These are phyloP conservation scores for Eimeria acervulina DNA, from an alignment of 169 alveolate species.

Conservation along the genomic window DNA sequence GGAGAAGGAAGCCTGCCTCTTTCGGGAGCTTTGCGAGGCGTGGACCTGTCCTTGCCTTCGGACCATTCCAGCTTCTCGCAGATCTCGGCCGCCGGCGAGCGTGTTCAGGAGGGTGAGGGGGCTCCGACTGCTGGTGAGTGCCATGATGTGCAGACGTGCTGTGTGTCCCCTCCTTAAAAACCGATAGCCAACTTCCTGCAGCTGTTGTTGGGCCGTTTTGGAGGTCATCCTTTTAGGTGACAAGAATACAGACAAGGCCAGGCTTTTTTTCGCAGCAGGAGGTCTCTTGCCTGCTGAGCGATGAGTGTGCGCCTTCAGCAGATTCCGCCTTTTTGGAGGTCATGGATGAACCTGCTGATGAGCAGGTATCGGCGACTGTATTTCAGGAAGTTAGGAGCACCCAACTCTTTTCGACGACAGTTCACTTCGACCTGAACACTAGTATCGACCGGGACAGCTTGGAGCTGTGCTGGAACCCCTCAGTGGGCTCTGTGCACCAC, in stretches of 20 bases:
- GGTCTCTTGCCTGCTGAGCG: neutral
- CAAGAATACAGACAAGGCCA: too few species aligned
- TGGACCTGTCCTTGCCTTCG: conserved; percentile 41
- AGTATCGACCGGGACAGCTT: neutral
- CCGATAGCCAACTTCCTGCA: neutral
- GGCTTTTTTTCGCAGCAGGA: neutral
- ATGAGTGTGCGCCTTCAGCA: conserved; percentile 3
- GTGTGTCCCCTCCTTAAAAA: neutral
- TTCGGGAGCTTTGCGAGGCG: neutral
- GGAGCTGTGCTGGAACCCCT: conserved; percentile 65
- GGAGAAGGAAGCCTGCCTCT: conserved; percentile 52
- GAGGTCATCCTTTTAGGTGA: too few species aligned
- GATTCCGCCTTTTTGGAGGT: neutral
- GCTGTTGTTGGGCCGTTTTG: neutral
- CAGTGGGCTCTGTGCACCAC: conserved; percentile 27
- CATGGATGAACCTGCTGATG: neutral
- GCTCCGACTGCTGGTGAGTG: neutral
- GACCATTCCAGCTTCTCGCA: conserved; percentile 15
- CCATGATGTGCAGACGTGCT: neutral
- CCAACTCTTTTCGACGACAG: neutral
- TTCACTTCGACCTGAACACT: conserved; percentile 4
- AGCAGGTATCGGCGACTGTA: neutral
- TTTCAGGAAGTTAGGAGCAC: conserved; percentile 5
- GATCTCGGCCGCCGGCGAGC: neutral
- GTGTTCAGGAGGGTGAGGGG: neutral